phyloP scores from a whole-genome alignment of 495 filamentous ascomycete species.

The Neurospora tetrasperma region DNA sequence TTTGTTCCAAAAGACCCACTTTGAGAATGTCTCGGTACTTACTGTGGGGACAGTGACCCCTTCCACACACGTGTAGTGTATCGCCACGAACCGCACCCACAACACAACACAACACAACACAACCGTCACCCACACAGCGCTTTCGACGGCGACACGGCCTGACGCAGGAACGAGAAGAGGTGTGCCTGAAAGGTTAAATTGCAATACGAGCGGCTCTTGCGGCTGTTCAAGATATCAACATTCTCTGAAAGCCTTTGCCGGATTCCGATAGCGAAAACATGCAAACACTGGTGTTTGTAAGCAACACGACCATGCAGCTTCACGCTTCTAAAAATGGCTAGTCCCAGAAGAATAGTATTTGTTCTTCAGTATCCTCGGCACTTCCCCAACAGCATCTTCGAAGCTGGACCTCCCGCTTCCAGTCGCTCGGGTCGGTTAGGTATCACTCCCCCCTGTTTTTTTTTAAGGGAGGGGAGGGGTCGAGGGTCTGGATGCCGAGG shows the following conservation, averaged over 20 bases:
- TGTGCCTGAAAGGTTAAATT: background rate
- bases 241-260: background rate
- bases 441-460: background rate
- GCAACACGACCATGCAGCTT: background rate
- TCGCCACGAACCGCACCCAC: background rate
- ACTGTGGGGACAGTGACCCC: background rate
- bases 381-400: background rate
- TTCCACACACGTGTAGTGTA: background rate
- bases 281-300: too few relatives aligned
- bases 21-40: background rate
- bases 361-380: background rate
- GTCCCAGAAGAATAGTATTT: background rate
- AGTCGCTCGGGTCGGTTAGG: background rate
- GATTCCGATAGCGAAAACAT: background rate
- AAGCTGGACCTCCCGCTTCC: background rate
- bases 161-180: background rate
- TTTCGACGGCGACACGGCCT: background rate
- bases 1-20: background rate
- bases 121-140: background rate
- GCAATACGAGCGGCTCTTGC: background rate
- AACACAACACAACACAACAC: background rate
- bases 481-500: background rate
- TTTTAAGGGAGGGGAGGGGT: background rate
- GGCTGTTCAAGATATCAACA: background rate
- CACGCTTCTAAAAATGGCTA: background rate